Conservation (phyloP, 73 alveolate genomes). For the Paramecium sonneborni region DNA sequence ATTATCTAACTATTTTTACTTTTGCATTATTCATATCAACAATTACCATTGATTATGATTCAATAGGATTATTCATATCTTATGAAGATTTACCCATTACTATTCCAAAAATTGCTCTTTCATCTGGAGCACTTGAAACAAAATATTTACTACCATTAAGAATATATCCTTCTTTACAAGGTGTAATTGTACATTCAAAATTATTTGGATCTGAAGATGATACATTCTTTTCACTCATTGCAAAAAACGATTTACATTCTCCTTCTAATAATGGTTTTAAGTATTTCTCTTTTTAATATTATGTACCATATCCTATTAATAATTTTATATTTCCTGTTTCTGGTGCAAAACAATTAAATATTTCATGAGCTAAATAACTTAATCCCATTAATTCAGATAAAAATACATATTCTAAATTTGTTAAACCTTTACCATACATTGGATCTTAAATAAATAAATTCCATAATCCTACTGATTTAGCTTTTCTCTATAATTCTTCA, state of each 20-base stretch:
- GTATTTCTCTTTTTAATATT: constrained; percentile 70
- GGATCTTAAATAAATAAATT: constrained; percentile 17
- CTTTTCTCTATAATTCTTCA: constrained; percentile 17
- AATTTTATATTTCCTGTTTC: constrained; percentile 78
- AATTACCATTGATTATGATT: constrained; percentile 70
- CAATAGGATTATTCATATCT: not conserved
- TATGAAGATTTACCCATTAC: constrained; percentile 70
- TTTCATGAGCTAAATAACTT: constrained; percentile 50
- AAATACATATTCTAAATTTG: constrained; percentile 61
- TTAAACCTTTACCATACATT: constrained; percentile 51
- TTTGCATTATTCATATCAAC: constrained; percentile 69
- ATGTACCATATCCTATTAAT: constrained; percentile 69
- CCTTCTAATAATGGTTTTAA: constrained; percentile 73
- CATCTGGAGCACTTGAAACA: constrained; percentile 75
- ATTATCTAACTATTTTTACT: constrained; percentile 47
- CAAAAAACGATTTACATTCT: constrained; percentile 65
- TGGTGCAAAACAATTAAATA: constrained; percentile 76
- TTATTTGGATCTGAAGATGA: constrained; percentile 71
- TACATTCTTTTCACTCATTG: constrained; percentile 77
- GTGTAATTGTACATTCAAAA: not conserved
- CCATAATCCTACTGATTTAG: constrained; percentile 55
- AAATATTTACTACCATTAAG: constrained; percentile 77
- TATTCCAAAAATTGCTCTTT: constrained; percentile 66
- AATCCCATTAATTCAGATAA: constrained; percentile 56
- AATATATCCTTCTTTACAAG: constrained; percentile 43